phyloP scores from a whole-genome alignment of 2,329 filamentous ascomycete genomes.

The Apiospora rasikravindrae region DNA sequence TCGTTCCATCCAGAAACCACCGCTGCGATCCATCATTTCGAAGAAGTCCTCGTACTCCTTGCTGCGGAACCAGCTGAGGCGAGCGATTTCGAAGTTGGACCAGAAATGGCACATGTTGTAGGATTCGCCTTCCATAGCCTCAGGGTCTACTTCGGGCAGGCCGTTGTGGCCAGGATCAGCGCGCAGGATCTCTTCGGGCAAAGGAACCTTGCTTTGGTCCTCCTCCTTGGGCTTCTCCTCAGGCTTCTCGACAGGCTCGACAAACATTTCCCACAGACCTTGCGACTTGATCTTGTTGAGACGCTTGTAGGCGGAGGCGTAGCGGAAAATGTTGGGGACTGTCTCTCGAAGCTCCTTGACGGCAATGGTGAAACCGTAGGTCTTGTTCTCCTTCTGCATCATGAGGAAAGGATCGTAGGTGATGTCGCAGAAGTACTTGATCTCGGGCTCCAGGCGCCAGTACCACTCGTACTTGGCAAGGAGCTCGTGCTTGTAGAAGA shows the following conservation, averaged over 20 bases:
- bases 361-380: constrained; percentile 97
- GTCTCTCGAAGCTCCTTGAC: constrained; percentile 98
- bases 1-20: constrained; percentile 98
- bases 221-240: constrained; percentile 62
- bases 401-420: constrained; percentile 97
- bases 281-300: constrained; percentile 88
- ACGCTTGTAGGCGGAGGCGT: constrained; percentile 97
- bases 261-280: constrained; percentile 98
- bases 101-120: constrained; percentile 99
- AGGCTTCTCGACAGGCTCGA: constrained; percentile 73
- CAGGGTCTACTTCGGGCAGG: constrained; percentile 82
- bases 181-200: constrained; percentile 82
- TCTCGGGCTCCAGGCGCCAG: constrained; percentile 98
- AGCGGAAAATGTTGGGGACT: constrained; percentile 97
- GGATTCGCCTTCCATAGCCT: constrained; percentile 94
- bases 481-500: constrained; percentile 97
- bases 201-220: constrained; percentile 65
- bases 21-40: constrained; percentile 97
- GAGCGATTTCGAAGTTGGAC: constrained; percentile 99
- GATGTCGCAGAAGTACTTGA: constrained; percentile 99
- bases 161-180: constrained; percentile 73
- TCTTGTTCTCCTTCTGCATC: constrained; percentile 95
- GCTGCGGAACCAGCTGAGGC: constrained; percentile 93
- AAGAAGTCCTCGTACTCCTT: constrained; percentile 99
- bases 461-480: constrained; percentile 99